phyloP scores from a whole-genome alignment of 2,329 filamentous ascomycete genomes.

The Cordyceps javanica region DNA sequence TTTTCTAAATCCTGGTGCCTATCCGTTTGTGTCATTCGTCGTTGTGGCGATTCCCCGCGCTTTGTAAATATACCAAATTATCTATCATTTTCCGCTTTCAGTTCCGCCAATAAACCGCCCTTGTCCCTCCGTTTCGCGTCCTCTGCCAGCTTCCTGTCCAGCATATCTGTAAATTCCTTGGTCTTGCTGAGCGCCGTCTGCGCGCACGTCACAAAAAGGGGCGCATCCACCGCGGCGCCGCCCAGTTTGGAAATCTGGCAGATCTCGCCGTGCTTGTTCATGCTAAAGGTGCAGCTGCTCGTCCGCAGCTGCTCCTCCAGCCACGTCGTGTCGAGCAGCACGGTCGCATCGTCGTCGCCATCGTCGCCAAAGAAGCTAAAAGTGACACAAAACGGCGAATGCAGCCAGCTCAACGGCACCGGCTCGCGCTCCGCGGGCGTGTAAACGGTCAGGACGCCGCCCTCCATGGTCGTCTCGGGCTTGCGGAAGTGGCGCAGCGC shows the following conservation, averaged over 20 bases:
- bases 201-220: slow-evolving; percentile 70
- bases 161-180: slow-evolving; percentile 68
- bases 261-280: slow-evolving; percentile 85
- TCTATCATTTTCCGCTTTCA: slow-evolving; percentile 78
- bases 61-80: not conserved
- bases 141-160: slow-evolving; percentile 67
- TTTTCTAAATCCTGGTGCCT: not conserved
- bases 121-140: slow-evolving; percentile 74
- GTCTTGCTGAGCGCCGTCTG: slow-evolving; percentile 70
- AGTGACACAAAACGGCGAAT: slow-evolving; percentile 85
- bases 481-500: slow-evolving; percentile 86
- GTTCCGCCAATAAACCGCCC: slow-evolving; percentile 71
- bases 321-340: slow-evolving; percentile 65
- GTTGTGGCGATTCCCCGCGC: not conserved
- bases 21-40: not conserved
- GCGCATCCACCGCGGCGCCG: slow-evolving; percentile 73
- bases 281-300: slow-evolving; percentile 70
- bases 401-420: slow-evolving; percentile 82
- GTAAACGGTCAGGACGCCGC: slow-evolving; percentile 79
- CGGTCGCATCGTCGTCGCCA: slow-evolving; percentile 43
- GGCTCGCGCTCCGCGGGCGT: slow-evolving; percentile 80
- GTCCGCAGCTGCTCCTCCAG: slow-evolving; percentile 72
- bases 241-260: slow-evolving; percentile 90
- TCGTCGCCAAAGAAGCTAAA: slow-evolving; percentile 77
- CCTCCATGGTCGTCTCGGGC: slow-evolving; percentile 81